Evolutionary conservation across 2,329 filamentous ascomycete species (phyloP), one percentile per base, ranked within the genome.

Genomic region (Byssothecium circinans): DNA sequence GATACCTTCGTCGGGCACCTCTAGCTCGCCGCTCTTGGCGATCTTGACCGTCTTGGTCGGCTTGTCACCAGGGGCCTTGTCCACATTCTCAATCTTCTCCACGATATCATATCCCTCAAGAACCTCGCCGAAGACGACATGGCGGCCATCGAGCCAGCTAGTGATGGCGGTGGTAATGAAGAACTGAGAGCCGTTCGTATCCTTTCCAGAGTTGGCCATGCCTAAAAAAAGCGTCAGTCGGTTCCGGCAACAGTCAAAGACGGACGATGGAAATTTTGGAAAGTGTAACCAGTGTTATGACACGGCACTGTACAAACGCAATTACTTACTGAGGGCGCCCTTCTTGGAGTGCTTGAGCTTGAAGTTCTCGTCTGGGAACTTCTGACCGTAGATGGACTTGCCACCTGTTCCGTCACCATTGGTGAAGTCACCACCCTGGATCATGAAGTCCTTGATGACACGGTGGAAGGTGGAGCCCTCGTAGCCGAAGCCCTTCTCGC

Each of bases 361-460:
- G 82, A 95, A 94, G 86, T 92, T 94, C 85, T 95, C 89, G 66
- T 95, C 89, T 57, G 83, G 75, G 77, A 94, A 94, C 76, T 88
- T 89, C 62, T 82, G 79, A 65, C 89, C 89, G 72, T 92, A 94
- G 78, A 94, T 92, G 57, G 87, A 90, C 81, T 91, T 91, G 74
- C 89, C 89, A 70, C 88, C 88, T 55, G 88, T 91, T 65, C 88
- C 82, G 65, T 94, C 88, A 49, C 84, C 85, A 60, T 83, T 86
- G 73, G 88, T 92, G 75, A 94, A 92, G 78, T 94, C 88, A 33
- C 88, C 89, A 62, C 89, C 89, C 79, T 92, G 89, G 73, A 94
- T 91, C 89, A 94, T 94, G 77, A 94, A 94, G 61, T 85, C 73
- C 79, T 89, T 88, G 81, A 94, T 94, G 70, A 94, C 87, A 72